Base-by-base conservation (phyloP, 768 basidiomycete species). In the Mycena albidolilacea region DNA sequence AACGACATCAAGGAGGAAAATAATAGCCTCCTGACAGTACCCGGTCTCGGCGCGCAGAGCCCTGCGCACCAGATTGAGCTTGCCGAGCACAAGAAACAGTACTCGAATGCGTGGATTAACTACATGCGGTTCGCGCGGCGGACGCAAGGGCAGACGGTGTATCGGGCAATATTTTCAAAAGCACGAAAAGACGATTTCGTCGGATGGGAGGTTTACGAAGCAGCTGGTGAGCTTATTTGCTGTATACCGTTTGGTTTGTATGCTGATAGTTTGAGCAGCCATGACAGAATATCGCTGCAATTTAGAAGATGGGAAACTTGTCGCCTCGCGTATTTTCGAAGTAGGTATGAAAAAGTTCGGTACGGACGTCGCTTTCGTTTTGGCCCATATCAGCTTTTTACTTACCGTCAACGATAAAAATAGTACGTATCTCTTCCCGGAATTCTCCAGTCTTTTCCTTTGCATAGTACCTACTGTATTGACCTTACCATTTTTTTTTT, bases 401-500 rank as follows among this genome's bases (percentile, higher is more conserved):
- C 93, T 99, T 76, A 94, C 93, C 37, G 90, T 98, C 84, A 98
- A 98, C 77, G 97, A 99, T 81, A 93, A 96, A 75, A 95, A 92
- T 78, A 99, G 97, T 98, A 80, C 76, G 95, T n/a, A n/a, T 86
- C 35, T 21, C 11, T n/a, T n/a, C n/a, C n/a, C n/a, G n/a, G n/a
- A n/a, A n/a, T n/a, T n/a, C 6, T 46, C n/a, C 50, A 4, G 52
- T 54, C 52, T 8, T 15, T 38, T 19, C 61, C 62, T n/a, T n/a
- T n/a, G 23, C 59, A 65, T n/a, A 72, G 73, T n/a, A 1, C 67
- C 62, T 72, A 4, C n/a, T 23, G 7, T 9, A 8, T 19, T n/a
- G 10, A 55, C 58, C n/a, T 38, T 2, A 5, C 19, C n/a, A 5
- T n/a, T n/a, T n/a, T n/a, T n/a, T 19, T 50, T 77, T 57, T 50